phyloP scores from a whole-genome alignment of 164 flowering plant genomes.

The Annona cherimola region DNA sequence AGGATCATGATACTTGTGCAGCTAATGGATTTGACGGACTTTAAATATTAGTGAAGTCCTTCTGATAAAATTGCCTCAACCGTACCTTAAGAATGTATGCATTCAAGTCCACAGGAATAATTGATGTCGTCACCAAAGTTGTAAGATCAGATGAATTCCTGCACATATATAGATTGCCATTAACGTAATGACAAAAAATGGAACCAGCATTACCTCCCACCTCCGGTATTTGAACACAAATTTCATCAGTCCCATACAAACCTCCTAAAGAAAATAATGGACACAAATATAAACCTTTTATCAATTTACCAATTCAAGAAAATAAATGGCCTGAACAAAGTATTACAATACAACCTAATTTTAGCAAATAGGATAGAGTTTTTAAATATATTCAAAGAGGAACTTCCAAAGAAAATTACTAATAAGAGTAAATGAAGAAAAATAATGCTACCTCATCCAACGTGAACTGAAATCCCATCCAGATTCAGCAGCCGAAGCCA shows the following conservation, averaged over 20 bases:
- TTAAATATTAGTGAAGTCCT: neutral
- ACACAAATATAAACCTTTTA: too few relatives aligned
- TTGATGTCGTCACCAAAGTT: conserved; percentile 68
- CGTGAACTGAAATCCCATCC: conserved; percentile 99
- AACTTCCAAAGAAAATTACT: too few relatives aligned
- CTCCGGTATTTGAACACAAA: neutral
- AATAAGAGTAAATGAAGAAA: neutral
- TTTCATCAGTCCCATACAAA: neutral
- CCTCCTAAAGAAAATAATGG: neutral
- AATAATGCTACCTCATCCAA: conserved; percentile 73
- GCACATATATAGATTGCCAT: conserved; percentile 16
- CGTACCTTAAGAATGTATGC: conserved; percentile 66
- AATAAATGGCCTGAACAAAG: too few relatives aligned
- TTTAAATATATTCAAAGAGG: too few relatives aligned
- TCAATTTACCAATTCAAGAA: too few relatives aligned
- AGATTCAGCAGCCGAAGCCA: conserved; percentile 90
- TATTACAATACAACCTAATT: too few relatives aligned
- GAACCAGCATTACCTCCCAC: neutral
- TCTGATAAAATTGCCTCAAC: neutral
- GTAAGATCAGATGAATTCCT: conserved; percentile 71
- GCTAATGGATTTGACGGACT: neutral
- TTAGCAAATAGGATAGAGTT: too few relatives aligned
- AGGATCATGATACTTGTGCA: neutral
- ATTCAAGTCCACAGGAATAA: conserved; percentile 91
- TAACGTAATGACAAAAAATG: neutral